These are phyloP conservation scores for Suillus variegatus DNA, from an alignment of 768 basidiomycete species.

Conservation along the genomic window DNA sequence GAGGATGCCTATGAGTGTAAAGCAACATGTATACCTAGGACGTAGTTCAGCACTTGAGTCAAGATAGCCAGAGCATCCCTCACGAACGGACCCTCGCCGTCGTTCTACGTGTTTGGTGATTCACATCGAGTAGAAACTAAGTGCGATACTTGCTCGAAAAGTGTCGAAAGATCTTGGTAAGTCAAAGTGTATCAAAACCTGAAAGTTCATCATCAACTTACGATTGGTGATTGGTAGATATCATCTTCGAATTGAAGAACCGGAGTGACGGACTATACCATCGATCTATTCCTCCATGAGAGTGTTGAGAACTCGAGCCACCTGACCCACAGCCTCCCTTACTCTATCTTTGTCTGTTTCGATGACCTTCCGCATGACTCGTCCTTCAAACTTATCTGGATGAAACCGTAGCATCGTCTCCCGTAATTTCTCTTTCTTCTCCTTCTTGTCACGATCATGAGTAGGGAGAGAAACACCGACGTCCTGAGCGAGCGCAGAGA, in stretches of 20 bases:
- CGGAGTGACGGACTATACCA: not conserved
- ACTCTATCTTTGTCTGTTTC: constrained; percentile 51
- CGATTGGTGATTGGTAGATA: not conserved
- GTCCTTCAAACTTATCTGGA: constrained; percentile 81
- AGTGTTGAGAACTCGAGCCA: constrained; percentile 59
- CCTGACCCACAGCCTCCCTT: constrained; percentile 60
- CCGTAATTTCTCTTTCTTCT: constrained; percentile 59
- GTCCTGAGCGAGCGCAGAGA: not conserved
- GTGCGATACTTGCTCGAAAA: constrained; percentile 5
- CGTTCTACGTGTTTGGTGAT: not conserved
- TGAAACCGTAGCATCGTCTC: constrained; percentile 76
- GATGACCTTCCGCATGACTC: constrained; percentile 56
- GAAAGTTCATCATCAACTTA: not conserved
- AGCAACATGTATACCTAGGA: constrained; percentile 17
- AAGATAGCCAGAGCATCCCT: not conserved
- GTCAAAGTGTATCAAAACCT: not conserved
- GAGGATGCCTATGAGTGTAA: constrained; percentile 18
- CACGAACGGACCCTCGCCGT: constrained; percentile 18
- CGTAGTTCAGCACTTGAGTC: not conserved
- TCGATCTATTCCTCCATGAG: constrained; percentile 42
- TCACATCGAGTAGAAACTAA: constrained; percentile 1
- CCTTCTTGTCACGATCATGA: constrained; percentile 41
- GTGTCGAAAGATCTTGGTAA: not conserved
- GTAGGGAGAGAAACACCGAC: constrained; percentile 10
- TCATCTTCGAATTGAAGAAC: not conserved